A percentile compares a stretch with the other conserved stretches of the same genome.
phyloP scores from a whole-genome alignment of 352 stramenopile genomes.

The Phytophthora multivora region DNA sequence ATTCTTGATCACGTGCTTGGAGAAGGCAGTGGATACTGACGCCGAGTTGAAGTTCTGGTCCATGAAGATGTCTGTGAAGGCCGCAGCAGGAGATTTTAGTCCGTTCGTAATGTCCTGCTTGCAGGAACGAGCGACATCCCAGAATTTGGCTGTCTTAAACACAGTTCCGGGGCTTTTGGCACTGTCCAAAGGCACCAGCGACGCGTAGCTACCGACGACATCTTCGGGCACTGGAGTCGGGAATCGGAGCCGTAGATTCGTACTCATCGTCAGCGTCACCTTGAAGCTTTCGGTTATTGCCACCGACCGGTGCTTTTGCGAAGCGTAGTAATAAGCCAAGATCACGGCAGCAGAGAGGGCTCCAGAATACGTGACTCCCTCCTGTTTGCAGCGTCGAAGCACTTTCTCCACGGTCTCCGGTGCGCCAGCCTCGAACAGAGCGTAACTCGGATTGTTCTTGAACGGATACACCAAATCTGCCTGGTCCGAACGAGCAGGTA shows the following conservation, averaged over 20 bases:
- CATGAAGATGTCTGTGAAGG: slow-evolving; percentile 34
- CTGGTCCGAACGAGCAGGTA: slow-evolving; percentile 31
- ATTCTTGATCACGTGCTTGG: slow-evolving; percentile 27
- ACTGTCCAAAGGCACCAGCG: slow-evolving; percentile 21
- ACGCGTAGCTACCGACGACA: slow-evolving; percentile 36
- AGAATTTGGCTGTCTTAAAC: slow-evolving; percentile 37
- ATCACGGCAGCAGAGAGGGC: slow-evolving; percentile 34
- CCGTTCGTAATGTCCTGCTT: slow-evolving; percentile 25
- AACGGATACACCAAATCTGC: slow-evolving; percentile 31
- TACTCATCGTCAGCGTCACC: slow-evolving; percentile 25
- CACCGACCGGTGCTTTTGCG: slow-evolving; percentile 11
- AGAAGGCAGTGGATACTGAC: slow-evolving; percentile 19
- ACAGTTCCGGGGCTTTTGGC: slow-evolving; percentile 10
- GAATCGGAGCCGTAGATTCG: slow-evolving; percentile 29
- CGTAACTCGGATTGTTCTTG: slow-evolving; percentile 31
- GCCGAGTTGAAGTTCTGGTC: slow-evolving; percentile 31
- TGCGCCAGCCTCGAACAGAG: slow-evolving; percentile 32
- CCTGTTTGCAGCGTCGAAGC: slow-evolving; percentile 29
- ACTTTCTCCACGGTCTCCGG: slow-evolving; percentile 28
- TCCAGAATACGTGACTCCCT: slow-evolving; percentile 42
- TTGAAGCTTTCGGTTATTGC: slow-evolving; percentile 27
- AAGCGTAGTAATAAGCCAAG: slow-evolving; percentile 24
- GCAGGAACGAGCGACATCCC: slow-evolving; percentile 45
- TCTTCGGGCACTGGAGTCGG: slow-evolving; percentile 23
- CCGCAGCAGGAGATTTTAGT: slow-evolving; percentile 13